Evolutionary conservation across 371 early-diverging fungal species (phyloP), one percentile per base, ranked within the genome.

Genomic region (Rhizopus arrhizus): DNA sequence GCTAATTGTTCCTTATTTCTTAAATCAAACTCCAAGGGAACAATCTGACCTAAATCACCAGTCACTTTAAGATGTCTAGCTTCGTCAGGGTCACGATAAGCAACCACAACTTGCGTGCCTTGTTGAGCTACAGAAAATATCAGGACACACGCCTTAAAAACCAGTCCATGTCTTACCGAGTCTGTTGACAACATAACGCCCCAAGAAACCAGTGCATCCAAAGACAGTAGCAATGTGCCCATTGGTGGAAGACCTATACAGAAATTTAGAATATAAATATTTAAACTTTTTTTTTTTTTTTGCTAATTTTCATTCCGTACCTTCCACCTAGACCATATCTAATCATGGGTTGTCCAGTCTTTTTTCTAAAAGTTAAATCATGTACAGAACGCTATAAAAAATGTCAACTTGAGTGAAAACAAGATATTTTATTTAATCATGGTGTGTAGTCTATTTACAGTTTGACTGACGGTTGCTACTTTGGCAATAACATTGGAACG

Each of bases 181-280:
- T 64, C 90, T 90, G 72, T 89, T 89, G 45, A 96, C 93, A 48
- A 98, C 77, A 67, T 97, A 96, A 51, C 97, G 90, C 52, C 96
- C 97, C 32, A 97, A 83, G 79, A 96, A 97, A 49, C 98, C 97
- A 43, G 94, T 95, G 76, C 90, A 89, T 29, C 98, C 97, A 75
- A 96, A 95, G 15, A 97, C 97, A 22, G 98, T 98, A 36, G 91
- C 94, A 38, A 88, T 86, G 66, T 93, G 92, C 15, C 97, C 97
- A 62, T 84, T 86, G 59, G 83, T 83, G 28, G 91, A 87, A 29
- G 87, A 87, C 46, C 92, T 66, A 57, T 36, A 1, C 9, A 29
- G 22, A 13, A 29, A 47, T 56, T 29, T 42, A 57, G 35, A 16
- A 33, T 36, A 4, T 36, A 31, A 4, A 10, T 9, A 31, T 49